Percentiles rank a stretch among this genome's conserved stretches.
These are phyloP conservation scores for Globisporangium acanthophoron DNA, from an alignment of 352 stramenopile genomes.

Conservation along the genomic window DNA sequence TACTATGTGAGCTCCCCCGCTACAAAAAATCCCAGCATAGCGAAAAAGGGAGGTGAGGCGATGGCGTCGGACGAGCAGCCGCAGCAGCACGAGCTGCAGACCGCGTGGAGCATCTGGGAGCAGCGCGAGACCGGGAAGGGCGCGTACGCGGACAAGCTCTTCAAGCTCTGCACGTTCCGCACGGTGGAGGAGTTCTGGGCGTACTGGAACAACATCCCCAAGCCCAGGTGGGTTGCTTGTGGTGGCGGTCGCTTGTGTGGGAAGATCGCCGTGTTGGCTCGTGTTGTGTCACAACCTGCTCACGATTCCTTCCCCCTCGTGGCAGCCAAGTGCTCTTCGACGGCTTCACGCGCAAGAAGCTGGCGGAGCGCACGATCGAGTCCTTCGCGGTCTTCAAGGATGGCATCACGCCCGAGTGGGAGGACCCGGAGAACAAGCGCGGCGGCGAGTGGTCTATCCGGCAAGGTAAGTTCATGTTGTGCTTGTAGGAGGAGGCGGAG, in stretches of 20 bases:
- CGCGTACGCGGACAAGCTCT: slow-evolving; percentile 84
- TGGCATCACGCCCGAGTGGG: slow-evolving; percentile 87
- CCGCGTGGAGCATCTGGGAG: slow-evolving; percentile 85
- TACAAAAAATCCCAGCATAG: too few species aligned
- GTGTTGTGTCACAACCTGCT: background rate
- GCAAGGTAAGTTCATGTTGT: slow-evolving; percentile 36
- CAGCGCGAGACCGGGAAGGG: slow-evolving; percentile 71
- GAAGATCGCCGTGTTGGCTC: too few species aligned
- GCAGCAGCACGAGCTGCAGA: slow-evolving; percentile 64
- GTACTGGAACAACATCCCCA: slow-evolving; percentile 90
- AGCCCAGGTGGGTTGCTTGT: slow-evolving; percentile 49
- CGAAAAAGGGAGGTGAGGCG: background rate
- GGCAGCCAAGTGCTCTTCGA: slow-evolving; percentile 74
- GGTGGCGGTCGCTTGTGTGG: too few species aligned
- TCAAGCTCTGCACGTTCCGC: slow-evolving; percentile 82
- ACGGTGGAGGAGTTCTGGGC: slow-evolving; percentile 89
- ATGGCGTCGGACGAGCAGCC: slow-evolving; percentile 55
- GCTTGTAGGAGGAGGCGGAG: background rate
- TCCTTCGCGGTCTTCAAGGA: slow-evolving; percentile 92
- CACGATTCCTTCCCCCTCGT: background rate
- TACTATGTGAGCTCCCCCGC: too few species aligned
- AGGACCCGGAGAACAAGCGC: slow-evolving; percentile 86
- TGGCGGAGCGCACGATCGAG: slow-evolving; percentile 90
- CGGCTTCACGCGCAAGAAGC: slow-evolving; percentile 85
- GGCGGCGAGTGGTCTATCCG: slow-evolving; percentile 85